Conservation (phyloP, 1,284 basidiomycete genomes). For the Rhodofomes roseus region DNA sequence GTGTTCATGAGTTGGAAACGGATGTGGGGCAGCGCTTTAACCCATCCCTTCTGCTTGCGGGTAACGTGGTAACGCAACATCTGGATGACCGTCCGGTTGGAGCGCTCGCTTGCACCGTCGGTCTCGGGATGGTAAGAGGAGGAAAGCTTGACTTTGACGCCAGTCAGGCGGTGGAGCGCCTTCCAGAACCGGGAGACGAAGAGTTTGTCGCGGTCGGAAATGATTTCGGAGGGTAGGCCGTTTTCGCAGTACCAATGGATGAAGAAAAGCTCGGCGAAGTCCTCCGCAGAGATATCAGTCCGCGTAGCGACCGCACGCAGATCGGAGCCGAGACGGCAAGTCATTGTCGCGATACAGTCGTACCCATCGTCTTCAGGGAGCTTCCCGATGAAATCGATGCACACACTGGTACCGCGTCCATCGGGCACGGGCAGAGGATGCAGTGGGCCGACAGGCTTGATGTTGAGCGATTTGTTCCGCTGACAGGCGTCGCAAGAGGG, state of each 20-base stretch:
- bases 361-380: conserved; percentile 32
- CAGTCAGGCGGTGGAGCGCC: conserved; percentile 6
- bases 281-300: conserved; percentile 27
- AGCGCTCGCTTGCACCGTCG: conserved; percentile 15
- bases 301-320: conserved; percentile 30
- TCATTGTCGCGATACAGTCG: conserved; percentile 35
- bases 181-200: neutral
- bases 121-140: conserved; percentile 18
- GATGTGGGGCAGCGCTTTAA: neutral
- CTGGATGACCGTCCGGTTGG: conserved; percentile 14
- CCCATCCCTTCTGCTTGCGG: conserved; percentile 6
- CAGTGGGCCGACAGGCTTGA: conserved; percentile 14
- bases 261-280: conserved; percentile 30
- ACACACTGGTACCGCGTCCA: conserved; percentile 23
- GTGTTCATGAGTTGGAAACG: conserved; percentile 26
- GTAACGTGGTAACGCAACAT: conserved; percentile 12
- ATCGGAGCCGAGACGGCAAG: conserved; percentile 26
- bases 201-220: neutral
- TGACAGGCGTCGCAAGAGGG: conserved; percentile 17
- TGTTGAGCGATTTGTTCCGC: conserved; percentile 16
- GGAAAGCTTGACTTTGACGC: conserved; percentile 15
- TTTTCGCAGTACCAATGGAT: conserved; percentile 39
- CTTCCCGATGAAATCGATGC: conserved; percentile 42
- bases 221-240: conserved; percentile 28
- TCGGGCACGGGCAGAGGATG: conserved; percentile 24